phyloP scores from a whole-genome alignment of 345 rosid genomes.

The Moricandia arvensis region DNA sequence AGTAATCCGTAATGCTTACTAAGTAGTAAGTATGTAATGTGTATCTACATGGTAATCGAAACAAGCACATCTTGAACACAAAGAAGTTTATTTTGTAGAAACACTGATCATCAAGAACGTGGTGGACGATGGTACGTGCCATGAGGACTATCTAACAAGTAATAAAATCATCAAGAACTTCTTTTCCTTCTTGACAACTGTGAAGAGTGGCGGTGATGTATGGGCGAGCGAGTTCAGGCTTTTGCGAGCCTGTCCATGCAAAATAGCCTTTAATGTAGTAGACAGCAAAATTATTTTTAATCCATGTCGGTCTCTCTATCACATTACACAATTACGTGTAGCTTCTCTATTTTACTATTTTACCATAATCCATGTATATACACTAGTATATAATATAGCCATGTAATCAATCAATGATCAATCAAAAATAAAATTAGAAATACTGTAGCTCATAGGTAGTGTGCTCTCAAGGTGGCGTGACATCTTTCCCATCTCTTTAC shows the following conservation, averaged over 20 bases:
- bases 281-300: not conserved
- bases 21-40: not conserved
- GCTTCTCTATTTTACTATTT: not conserved
- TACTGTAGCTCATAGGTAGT: not conserved
- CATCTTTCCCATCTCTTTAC: not conserved
- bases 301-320: conserved; percentile 1
- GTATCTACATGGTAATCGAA: not conserved
- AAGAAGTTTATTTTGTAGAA: no score
- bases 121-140: not conserved
- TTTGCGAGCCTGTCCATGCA: conserved; percentile 18
- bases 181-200: not conserved
- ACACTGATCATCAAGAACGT: no score
- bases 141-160: not conserved
- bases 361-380: not conserved
- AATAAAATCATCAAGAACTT: not conserved
- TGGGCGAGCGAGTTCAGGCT: not conserved
- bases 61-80: not conserved
- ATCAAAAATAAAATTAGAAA: not conserved
- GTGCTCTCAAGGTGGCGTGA: conserved; percentile 20
- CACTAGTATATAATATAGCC: not conserved
- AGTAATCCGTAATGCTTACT: not conserved
- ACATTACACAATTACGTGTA: conserved; percentile 10
- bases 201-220: not conserved
- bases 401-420: not conserved
- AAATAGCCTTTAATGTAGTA: not conserved